Evolutionary conservation across 2,329 filamentous ascomycete species (phyloP), one percentile per base, ranked within the genome.

Genomic region (Cercospora sp.): DNA sequence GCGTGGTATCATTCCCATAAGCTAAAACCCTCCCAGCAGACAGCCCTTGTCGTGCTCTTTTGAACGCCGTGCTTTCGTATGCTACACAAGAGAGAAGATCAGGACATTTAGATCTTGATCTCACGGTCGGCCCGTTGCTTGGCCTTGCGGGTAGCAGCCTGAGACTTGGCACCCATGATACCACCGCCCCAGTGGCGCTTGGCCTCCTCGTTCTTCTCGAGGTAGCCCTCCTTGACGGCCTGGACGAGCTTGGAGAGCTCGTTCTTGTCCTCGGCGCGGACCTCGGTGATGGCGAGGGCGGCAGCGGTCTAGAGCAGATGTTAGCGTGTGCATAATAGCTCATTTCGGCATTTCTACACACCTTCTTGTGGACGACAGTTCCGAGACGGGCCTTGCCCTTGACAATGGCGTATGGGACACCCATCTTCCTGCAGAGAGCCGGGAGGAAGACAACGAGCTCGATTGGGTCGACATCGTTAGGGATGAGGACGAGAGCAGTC

Each of bases 311-410:
- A 28, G n/a, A 51, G n/a, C 45, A n/a, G 66, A 79, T 59, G 79
- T 77, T 68, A 78, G 69, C 61, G 59, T 49, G 6, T 43, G 34
- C 61, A 12, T 10, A 30, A 28, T 43, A 57, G 70, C 30, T n/a
- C 55, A n/a, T 24, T 63, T 18, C 30, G 5, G 30, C n/a, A 37
- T 8, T 18, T 45, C 21, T 53, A 74, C 84, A 71, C 79, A 93
- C 91, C 91, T 99, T 99, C 91, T 99, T 97, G 91, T 99, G 94
- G 76, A 99, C 94, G 77, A 99, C 94, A 71, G 95, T 98, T 78
- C 95, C 95, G 79, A 99, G 92, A 86, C 95, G 91, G 77, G 95
- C 95, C 92, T 99, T 99, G 87, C 95, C 95, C 92, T 99, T 99
- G 82, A 99, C 89, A 79, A 99, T 98, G 81, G 94, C 95, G 84